Percentiles rank a stretch among this genome's conserved stretches.
Evolutionary conservation across 345 rosid genomes (phyloP).

Genomic region (Physaria fendleri): DNA sequence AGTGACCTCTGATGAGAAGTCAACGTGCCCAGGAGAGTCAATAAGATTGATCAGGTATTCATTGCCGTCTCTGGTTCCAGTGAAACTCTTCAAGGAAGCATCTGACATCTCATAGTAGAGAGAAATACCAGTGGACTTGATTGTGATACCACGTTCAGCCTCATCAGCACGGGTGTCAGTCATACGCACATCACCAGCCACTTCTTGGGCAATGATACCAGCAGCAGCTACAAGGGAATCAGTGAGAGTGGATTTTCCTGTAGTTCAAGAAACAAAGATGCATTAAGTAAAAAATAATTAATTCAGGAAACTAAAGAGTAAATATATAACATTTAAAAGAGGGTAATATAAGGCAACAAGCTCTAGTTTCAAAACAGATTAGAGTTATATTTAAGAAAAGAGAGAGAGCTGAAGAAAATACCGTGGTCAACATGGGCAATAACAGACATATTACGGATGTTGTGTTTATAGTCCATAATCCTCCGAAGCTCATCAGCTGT

Average conservation of each 20-base stretch:
- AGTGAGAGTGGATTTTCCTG: constrained; percentile 80
- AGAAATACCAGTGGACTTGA: constrained; percentile 81
- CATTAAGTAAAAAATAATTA: neutral
- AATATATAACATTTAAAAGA: neutral
- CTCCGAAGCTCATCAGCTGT: constrained; percentile 32
- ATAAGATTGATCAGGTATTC: constrained; percentile 80
- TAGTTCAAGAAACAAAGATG: neutral
- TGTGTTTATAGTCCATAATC: constrained; percentile 31
- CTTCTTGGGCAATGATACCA: constrained; percentile 85
- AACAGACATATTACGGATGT: constrained; percentile 33
- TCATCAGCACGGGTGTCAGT: constrained; percentile 81
- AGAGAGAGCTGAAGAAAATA: neutral
- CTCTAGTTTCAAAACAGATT: too few species aligned
- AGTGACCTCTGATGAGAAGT: too few species aligned
- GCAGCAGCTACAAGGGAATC: constrained; percentile 96
- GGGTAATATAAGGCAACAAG: neutral
- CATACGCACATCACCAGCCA: constrained; percentile 91
- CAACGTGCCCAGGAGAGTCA: constrained; percentile 82
- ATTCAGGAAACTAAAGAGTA: neutral
- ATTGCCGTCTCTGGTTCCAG: constrained; percentile 56
- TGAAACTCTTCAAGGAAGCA: constrained; percentile 46
- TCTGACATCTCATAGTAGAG: constrained; percentile 66
- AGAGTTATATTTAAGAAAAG: neutral
- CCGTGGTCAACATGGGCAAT: constrained; percentile 36
- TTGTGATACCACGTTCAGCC: constrained; percentile 86